These are phyloP conservation scores for Cavenderia fasciculata DNA, from an alignment of 78 protist genomes.

Conservation along the genomic window DNA sequence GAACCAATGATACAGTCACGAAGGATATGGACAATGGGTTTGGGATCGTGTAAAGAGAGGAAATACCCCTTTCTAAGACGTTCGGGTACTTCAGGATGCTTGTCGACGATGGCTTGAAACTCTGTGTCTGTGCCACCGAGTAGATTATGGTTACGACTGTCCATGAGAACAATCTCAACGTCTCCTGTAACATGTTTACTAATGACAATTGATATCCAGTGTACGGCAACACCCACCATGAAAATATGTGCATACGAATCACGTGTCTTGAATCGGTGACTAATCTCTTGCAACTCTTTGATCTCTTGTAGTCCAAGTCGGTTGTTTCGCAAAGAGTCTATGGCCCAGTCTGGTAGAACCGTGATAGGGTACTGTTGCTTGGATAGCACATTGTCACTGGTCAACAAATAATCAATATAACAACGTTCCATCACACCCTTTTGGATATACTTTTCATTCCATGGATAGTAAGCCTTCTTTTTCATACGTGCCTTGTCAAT, in stretches of 20 bases:
- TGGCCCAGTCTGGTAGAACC: slow-evolving; percentile 51
- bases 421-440: slow-evolving; percentile 66
- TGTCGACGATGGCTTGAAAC: neutral
- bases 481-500: neutral
- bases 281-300: slow-evolving; percentile 2
- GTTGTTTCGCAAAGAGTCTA: slow-evolving; percentile 41
- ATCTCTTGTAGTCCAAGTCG: slow-evolving; percentile 49
- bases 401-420: slow-evolving; percentile 46
- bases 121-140: slow-evolving; percentile 33
- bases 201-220: slow-evolving; percentile 63
- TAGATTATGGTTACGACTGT: slow-evolving; percentile 41
- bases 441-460: slow-evolving; percentile 61
- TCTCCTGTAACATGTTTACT: slow-evolving; percentile 5
- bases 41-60: slow-evolving; percentile 41
- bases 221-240: slow-evolving; percentile 61
- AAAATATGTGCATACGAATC: slow-evolving; percentile 46
- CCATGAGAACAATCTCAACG: slow-evolving; percentile 29
- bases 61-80: slow-evolving; percentile 20
- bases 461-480: slow-evolving; percentile 45
- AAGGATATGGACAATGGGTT: slow-evolving; percentile 10
- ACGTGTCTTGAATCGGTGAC: slow-evolving; percentile 8
- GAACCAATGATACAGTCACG: slow-evolving; percentile 63
- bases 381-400: slow-evolving; percentile 22
- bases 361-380: slow-evolving; percentile 63
- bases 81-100: slow-evolving; percentile 54